Evolutionary conservation across 805 yeast species (phyloP).

Genomic region (Debaryomyces maramus): DNA sequence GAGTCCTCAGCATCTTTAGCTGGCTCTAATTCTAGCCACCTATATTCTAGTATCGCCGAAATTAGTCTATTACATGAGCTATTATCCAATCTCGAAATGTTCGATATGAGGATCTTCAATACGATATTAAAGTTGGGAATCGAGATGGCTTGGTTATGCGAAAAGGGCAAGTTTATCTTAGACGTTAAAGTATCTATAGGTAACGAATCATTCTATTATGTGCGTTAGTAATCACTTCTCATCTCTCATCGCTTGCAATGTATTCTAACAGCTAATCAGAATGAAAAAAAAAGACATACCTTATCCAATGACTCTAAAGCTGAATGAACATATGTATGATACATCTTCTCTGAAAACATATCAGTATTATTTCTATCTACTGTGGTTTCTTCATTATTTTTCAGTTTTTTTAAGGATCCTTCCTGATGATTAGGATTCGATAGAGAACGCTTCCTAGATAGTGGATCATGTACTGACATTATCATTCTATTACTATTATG

Average conservation of each 20-base stretch:
- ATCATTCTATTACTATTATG: too few relatives aligned
- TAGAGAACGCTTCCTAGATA: constrained; percentile 24
- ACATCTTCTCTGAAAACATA: constrained; percentile 39
- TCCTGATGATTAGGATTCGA: background rate
- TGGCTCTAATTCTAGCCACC: constrained; percentile 52
- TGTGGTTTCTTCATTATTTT: constrained; percentile 4
- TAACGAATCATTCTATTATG: constrained; percentile 43
- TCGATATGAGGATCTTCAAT: constrained; percentile 58
- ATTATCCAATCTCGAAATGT: constrained; percentile 67
- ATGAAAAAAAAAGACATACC: constrained; percentile 27
- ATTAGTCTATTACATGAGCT: constrained; percentile 53
- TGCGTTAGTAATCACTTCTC: constrained; percentile 19
- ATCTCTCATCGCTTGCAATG: too few relatives aligned
- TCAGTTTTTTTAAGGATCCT: constrained; percentile 7
- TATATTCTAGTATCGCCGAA: constrained; percentile 58
- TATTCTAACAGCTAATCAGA: background rate
- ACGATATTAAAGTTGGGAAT: constrained; percentile 53
- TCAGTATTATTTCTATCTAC: constrained; percentile 10
- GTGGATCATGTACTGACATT: constrained; percentile 40
- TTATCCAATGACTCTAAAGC: constrained; percentile 71
- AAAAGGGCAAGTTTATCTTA: constrained; percentile 54
- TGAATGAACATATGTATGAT: constrained; percentile 51
- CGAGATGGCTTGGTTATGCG: constrained; percentile 55
- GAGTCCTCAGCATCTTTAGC: constrained; percentile 14
- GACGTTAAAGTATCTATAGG: constrained; percentile 61